A percentile compares a stretch with the other conserved stretches of the same genome.
Evolutionary conservation across 768 basidiomycete genomes (phyloP).

Genomic region (Panus rudis): DNA sequence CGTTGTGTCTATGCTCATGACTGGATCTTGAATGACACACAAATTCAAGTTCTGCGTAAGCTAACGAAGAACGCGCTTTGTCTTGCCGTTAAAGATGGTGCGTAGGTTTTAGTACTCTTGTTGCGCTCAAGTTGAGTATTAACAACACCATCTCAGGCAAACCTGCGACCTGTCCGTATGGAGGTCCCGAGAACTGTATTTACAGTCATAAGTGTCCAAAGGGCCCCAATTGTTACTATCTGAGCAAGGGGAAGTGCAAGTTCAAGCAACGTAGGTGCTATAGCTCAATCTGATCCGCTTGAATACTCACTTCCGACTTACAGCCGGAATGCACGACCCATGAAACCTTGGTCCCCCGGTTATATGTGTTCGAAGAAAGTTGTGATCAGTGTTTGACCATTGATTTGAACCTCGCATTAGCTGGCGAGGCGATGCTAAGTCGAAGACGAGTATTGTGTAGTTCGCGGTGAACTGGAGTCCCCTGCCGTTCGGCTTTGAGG

Average conservation of each 20-base stretch:
- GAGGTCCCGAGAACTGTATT: conserved; percentile 40
- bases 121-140: background rate
- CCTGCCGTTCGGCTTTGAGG: too few species aligned
- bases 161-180: conserved; percentile 49
- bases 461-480: too few species aligned
- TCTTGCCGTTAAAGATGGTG: conserved; percentile 46
- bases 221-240: conserved; percentile 42
- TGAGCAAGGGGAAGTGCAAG: conserved; percentile 52
- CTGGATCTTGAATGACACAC: conserved; percentile 46
- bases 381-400: too few species aligned
- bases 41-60: conserved; percentile 43
- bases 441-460: too few species aligned
- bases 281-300: too few species aligned
- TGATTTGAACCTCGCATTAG: too few species aligned
- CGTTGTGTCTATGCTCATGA: conserved; percentile 60
- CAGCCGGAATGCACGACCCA: too few species aligned
- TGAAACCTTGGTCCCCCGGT: too few species aligned
- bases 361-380: too few species aligned
- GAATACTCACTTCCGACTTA: too few species aligned
- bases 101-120: background rate
- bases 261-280: conserved; percentile 49
- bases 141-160: conserved; percentile 53
- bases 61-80: conserved; percentile 61
- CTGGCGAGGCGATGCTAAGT: too few species aligned
- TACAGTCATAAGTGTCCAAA: conserved; percentile 16